Base-by-base conservation (phyloP, 805 yeast species). In the Ogataea degrootiae region DNA sequence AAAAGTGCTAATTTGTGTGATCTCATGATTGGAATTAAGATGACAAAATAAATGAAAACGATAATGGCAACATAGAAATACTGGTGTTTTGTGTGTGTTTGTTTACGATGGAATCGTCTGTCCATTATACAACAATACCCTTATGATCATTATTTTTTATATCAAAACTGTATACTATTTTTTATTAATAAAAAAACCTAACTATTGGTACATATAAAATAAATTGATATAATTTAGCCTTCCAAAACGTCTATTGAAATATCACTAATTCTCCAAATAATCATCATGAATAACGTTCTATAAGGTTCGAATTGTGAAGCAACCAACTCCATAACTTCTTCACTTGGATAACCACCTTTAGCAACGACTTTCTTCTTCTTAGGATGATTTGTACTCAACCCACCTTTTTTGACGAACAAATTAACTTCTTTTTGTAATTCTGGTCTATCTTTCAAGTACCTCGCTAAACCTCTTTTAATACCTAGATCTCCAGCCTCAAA, bases 401-500 rank as follows among this genome's bases (percentile, higher is more conserved):
- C 55, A 53, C 70, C 53, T 14, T 39, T 40, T 29, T 52, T 49
- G 54, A 76, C 55, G 21, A 67, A 63, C 4, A 67, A 63, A 59
- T 76, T 75, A 6, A 80, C 62, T 41, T 74, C 73, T 36, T 67
- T 57, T 8, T 76, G 55, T 14, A 83, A 49, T 5, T 73, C 72
- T 0, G 82, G 83, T 45, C 85, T 68, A 40, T 73, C 71, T 16
- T 69, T 70, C 22, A 87, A 61, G 63, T 87, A 91, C 29, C 73
- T 63, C 0, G 88, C 76, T 49, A 83, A 77, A 0, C 97, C 97
- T 52, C 96, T 70, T 33, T 91, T 89, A 2, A 91, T 77, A 1
- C 97, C 97, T 41, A 91, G 67, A 66, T 91, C 97, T 17, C 82
- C 87, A 5, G 77, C 69, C 5, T 94, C 84, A 62, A 88, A 88